phyloP scores from a whole-genome alignment of 257 asterid species.

The Ballota nigra region DNA sequence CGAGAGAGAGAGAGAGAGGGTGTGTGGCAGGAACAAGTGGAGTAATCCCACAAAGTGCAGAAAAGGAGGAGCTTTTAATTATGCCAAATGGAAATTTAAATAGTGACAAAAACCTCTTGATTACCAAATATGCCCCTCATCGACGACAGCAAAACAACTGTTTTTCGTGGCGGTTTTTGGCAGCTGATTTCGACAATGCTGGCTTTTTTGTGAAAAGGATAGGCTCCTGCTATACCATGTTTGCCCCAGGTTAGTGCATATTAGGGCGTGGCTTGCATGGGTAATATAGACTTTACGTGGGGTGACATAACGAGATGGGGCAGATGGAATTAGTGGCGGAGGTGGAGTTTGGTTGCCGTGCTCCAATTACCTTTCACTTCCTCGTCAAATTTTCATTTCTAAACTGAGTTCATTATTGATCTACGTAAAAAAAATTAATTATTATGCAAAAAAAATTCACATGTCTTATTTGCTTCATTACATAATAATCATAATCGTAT shows the following conservation, averaged over 20 bases:
- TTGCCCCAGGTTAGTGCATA: slow-evolving; percentile 17
- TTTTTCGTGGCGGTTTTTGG: slow-evolving; percentile 28
- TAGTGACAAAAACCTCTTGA: too few species aligned
- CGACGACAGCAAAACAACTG: slow-evolving; percentile 17
- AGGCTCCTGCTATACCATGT: slow-evolving; percentile 14
- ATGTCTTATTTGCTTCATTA: neutral
- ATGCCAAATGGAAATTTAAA: slow-evolving; percentile 26
- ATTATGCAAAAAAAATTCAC: too few species aligned
- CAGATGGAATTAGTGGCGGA: slow-evolving; percentile 43
- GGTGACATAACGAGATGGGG: slow-evolving; percentile 11
- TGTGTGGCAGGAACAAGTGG: slow-evolving; percentile 4
- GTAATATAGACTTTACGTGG: slow-evolving; percentile 18
- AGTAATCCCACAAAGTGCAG: neutral
- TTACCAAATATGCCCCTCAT: slow-evolving; percentile 33
- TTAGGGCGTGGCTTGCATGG: neutral
- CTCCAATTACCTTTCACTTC: slow-evolving; percentile 17
- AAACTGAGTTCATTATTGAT: neutral
- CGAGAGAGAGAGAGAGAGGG: slow-evolving; percentile 34
- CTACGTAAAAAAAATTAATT: neutral
- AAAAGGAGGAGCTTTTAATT: slow-evolving; percentile 15
- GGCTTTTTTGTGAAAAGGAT: slow-evolving; percentile 51
- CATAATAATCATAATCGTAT: too few species aligned
- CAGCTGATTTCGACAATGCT: slow-evolving; percentile 40
- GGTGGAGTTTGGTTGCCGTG: slow-evolving; percentile 50
- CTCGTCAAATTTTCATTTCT: neutral